Percentiles rank a stretch among this genome's conserved stretches.
Evolutionary conservation across 1,139 yeast species (phyloP).

Genomic region (Magnusiomyces sp.): DNA sequence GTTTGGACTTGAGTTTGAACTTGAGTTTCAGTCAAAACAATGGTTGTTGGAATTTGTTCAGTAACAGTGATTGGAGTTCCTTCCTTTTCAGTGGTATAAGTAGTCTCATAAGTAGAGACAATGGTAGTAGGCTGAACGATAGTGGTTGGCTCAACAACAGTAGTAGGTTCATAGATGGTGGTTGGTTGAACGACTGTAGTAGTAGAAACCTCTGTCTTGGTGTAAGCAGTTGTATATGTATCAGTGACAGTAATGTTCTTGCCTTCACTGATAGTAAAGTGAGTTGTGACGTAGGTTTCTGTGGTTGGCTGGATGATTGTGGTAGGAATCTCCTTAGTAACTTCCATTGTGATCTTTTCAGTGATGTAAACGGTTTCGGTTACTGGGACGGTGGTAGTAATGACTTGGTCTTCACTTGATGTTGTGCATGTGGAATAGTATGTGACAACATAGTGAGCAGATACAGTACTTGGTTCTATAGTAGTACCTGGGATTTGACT

Average conservation of each 20-base stretch:
- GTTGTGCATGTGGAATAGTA: slow-evolving; percentile 1
- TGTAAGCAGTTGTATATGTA: background rate
- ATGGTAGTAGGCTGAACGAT: slow-evolving; percentile 6
- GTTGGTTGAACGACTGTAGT: slow-evolving; percentile 6
- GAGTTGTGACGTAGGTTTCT: background rate
- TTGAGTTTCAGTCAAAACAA: slow-evolving; percentile 2
- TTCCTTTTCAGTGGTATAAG: background rate
- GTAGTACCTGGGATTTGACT: too few species aligned
- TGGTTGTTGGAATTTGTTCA: slow-evolving; percentile 1
- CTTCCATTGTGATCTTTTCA: background rate
- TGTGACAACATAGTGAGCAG: background rate
- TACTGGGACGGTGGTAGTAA: background rate
- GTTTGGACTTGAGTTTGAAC: background rate
- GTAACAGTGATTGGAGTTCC: background rate
- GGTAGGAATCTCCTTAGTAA: background rate
- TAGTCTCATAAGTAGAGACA: too few species aligned
- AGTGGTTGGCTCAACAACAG: slow-evolving; percentile 6
- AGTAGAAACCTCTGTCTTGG: background rate
- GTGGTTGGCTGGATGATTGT: background rate
- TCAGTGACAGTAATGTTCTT: background rate
- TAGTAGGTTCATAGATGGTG: slow-evolving; percentile 2
- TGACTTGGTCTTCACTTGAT: background rate
- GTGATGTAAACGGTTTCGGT: background rate
- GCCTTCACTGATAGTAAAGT: background rate
- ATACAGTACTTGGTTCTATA: too few species aligned